Conservation (phyloP, 306 rosid genomes). For the Fragaria vesca region DNA sequence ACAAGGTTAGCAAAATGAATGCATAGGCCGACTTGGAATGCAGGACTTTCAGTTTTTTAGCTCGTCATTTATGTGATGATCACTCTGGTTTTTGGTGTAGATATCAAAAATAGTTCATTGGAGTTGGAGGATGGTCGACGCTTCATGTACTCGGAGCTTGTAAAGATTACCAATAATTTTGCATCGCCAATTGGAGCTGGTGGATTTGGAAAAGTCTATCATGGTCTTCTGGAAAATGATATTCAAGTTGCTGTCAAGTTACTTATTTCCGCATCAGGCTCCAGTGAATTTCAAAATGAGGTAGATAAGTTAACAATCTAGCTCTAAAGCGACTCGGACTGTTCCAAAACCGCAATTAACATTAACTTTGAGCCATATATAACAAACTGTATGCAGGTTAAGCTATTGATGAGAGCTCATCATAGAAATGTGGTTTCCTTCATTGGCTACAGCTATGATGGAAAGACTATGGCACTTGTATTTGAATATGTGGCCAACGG, state of each 20-base stretch:
- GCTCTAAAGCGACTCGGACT: not conserved
- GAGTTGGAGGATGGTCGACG: not conserved
- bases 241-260: conserved; percentile 37
- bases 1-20: not conserved
- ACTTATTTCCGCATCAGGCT: conserved; percentile 34
- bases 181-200: conserved; percentile 34
- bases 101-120: not conserved
- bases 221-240: conserved; percentile 19
- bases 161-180: conserved; percentile 25
- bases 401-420: conserved; percentile 36
- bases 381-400: conserved; percentile 23
- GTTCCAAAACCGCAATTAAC: not conserved
- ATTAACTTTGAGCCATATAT: not conserved
- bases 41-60: too few relatives aligned
- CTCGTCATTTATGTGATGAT: not conserved
- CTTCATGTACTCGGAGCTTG: conserved; percentile 13
- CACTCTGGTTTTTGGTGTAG: not conserved
- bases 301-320: conserved; percentile 1
- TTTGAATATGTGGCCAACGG: conserved; percentile 39
- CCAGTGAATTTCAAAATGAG: conserved; percentile 32
- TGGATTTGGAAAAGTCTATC: conserved; percentile 49
- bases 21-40: not conserved
- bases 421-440: conserved; percentile 36
- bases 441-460: conserved; percentile 19
- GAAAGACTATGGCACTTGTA: conserved; percentile 21